Conservation (phyloP, 2,329 filamentous ascomycete genomes). For the Alternaria gaisen region DNA sequence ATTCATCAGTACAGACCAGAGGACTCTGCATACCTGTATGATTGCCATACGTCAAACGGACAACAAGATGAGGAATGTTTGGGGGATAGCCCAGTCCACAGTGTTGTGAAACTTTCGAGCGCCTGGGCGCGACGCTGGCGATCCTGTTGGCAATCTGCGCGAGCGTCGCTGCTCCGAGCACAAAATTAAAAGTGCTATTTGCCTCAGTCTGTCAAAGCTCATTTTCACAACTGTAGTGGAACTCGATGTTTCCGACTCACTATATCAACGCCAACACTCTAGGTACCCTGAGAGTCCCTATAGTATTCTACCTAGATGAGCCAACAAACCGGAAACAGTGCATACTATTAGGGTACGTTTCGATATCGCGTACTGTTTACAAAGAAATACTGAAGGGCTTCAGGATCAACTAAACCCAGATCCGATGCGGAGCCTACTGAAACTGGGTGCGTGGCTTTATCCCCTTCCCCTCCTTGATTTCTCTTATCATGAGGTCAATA, state of each 20-base stretch:
- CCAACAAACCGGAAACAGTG: not conserved
- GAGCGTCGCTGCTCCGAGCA: not conserved
- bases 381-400: no score
- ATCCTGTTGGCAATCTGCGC: not conserved
- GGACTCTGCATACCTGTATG: not conserved
- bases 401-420: no score
- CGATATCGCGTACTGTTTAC: not conserved
- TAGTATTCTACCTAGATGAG: not conserved
- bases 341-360: not conserved
- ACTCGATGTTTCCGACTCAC: not conserved
- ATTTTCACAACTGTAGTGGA: not conserved
- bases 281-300: not conserved
- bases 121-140: not conserved
- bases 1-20: not conserved
- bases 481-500: no score
- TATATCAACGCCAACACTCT: not conserved
- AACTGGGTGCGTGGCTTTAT: no score
- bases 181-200: not conserved
- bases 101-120: not conserved
- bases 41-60: not conserved
- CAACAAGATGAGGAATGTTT: not conserved
- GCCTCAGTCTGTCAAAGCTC: not conserved
- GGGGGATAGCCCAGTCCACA: not conserved
- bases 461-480: no score
- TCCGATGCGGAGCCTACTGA: no score